Percentiles rank a stretch among this genome's conserved stretches.
Conservation (phyloP, 2,329 filamentous ascomycete genomes). For the Ilyonectria robusta region DNA sequence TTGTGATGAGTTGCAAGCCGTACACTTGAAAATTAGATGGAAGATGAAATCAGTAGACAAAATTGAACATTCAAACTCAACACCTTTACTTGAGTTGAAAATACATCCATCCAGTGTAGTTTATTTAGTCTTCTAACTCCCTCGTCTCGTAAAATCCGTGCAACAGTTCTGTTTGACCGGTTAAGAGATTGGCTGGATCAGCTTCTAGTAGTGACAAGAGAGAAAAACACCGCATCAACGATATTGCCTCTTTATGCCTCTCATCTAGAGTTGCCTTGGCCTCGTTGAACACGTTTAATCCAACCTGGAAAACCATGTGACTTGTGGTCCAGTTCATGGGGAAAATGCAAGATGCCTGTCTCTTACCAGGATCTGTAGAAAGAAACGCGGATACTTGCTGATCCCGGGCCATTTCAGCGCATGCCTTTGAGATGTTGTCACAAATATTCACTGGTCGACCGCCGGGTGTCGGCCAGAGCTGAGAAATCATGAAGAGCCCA, state of each 20-base stretch:
- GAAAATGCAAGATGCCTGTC: constrained; percentile 3
- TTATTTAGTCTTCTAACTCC: neutral
- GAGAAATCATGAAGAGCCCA: constrained; percentile 16
- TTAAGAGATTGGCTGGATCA: constrained; percentile 23
- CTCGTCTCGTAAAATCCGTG: neutral
- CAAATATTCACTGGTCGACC: neutral
- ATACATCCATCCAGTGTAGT: no score
- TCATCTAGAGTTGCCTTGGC: neutral
- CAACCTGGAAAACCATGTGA: constrained; percentile 17
- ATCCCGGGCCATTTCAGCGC: neutral
- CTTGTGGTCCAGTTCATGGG: constrained; percentile 22
- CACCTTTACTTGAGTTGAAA: no score
- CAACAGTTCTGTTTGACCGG: constrained; percentile 3
- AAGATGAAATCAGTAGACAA: no score
- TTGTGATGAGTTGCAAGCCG: neutral
- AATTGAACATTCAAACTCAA: no score
- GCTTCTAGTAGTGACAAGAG: constrained; percentile 15
- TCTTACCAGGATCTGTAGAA: neutral
- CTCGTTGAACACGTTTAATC: neutral
- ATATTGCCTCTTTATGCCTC: neutral
- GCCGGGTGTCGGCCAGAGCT: constrained; percentile 24
- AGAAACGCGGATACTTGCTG: neutral
- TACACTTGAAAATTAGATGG: neutral
- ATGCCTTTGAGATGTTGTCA: constrained; percentile 6
- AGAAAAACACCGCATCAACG: constrained; percentile 3